Percentiles rank a stretch among this genome's conserved stretches.
These are phyloP conservation scores for Acacia concinna DNA, from an alignment of 331 rosid genomes.

Conservation along the genomic window DNA sequence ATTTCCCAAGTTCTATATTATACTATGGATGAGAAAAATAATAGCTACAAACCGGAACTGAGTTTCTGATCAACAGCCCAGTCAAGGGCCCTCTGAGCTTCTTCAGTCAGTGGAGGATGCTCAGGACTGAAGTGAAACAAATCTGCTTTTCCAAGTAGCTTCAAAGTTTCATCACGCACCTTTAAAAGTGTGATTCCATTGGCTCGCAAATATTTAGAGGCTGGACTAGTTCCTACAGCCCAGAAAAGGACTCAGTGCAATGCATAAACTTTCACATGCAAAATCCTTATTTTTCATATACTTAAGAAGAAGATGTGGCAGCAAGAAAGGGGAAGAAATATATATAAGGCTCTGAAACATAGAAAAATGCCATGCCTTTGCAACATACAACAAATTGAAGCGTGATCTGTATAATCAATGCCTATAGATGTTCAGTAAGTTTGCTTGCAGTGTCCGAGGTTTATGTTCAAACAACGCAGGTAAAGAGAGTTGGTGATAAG, in stretches of 20 bases:
- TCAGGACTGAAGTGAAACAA: constrained; percentile 45
- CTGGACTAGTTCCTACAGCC: constrained; percentile 64
- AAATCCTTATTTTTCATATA: neutral
- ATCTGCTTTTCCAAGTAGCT: constrained; percentile 56
- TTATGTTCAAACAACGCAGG: neutral
- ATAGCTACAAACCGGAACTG: constrained; percentile 52
- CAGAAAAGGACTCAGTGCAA: constrained; percentile 17
- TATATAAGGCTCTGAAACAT: constrained; percentile 17
- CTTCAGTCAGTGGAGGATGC: constrained; percentile 69
- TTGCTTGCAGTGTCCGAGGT: neutral
- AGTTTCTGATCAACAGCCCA: constrained; percentile 64
- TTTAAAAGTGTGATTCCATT: constrained; percentile 61
- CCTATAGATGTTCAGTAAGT: neutral
- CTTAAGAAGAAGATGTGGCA: neutral
- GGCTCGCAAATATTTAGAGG: constrained; percentile 57
- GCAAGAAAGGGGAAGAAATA: neutral
- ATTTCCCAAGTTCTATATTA: constrained; percentile 11
- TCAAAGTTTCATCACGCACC: constrained; percentile 68
- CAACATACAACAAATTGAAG: neutral
- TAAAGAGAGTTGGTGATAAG: neutral
- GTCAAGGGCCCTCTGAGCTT: constrained; percentile 73
- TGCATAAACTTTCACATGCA: constrained; percentile 26
- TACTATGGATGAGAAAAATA: constrained; percentile 19
- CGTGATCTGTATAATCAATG: neutral
- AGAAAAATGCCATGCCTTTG: neutral